Conservation (phyloP, 1,139 yeast species). For the Taphrina deformans region DNA sequence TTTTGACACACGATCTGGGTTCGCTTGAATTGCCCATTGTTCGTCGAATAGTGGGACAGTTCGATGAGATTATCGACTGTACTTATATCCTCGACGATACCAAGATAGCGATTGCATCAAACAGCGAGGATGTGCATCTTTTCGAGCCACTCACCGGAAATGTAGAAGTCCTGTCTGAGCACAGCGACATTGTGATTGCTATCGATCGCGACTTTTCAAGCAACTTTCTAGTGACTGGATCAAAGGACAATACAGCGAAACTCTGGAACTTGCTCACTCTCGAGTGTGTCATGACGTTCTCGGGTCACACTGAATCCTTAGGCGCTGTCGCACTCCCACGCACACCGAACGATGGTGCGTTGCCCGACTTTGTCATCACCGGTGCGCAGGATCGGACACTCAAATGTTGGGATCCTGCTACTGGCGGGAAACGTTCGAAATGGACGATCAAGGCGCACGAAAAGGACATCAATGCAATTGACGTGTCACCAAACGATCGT, state of each 20-base stretch:
- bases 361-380: constrained; percentile 74
- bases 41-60: constrained; percentile 80
- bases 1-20: constrained; percentile 53
- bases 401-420: constrained; percentile 69
- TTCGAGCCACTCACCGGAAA: constrained; percentile 55
- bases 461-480: constrained; percentile 87
- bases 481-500: constrained; percentile 84
- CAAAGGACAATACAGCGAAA: constrained; percentile 84
- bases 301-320: constrained; percentile 85
- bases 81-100: constrained; percentile 66
- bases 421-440: constrained; percentile 53
- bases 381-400: constrained; percentile 89
- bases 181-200: constrained; percentile 77
- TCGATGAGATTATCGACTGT: constrained; percentile 91
- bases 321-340: constrained; percentile 79
- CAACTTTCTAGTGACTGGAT: constrained; percentile 83
- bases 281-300: constrained; percentile 58
- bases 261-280: constrained; percentile 58
- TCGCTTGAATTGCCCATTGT: constrained; percentile 48
- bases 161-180: constrained; percentile 71
- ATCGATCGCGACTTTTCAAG: constrained; percentile 80
- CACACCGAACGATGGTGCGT: constrained; percentile 49
- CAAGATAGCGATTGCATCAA: constrained; percentile 78
- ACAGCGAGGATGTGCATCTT: constrained; percentile 85
- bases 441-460: constrained; percentile 96